Evolutionary conservation across 805 yeast genomes (phyloP), one percentile per base, ranked within the genome.

Genomic region (Zygosaccharomyces gambellarensis): DNA sequence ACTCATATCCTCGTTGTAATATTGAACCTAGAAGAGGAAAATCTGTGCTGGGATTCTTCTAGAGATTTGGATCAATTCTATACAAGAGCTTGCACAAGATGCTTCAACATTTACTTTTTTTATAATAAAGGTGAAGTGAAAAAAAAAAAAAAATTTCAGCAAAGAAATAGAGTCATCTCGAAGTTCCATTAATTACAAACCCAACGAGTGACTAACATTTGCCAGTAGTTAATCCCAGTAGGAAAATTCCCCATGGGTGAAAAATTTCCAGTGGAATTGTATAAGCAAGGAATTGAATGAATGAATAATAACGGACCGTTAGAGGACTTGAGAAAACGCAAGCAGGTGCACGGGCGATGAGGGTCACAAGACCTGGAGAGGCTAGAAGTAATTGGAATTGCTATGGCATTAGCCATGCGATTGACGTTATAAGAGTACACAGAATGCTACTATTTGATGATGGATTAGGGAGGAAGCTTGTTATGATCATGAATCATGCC

Each of bases 401-500:
- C 45, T 23, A 42, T 30, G 36, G 22, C 38, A 34, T 17, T 17
- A 21, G 21, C 11, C 10, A 34, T 34, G 38, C 28, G 28, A 21
- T 14, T 14, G 38, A 9, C 21, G 19, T 34, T 34, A 30, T 30
- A 30, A 29, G 38, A 42, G 25, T 29, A 42, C 43, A 42, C 36
- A 42, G 17, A 19, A 42, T 30, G 45, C 45, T 40, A 19, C 29
- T 22, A 19, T 14, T 19, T n/a, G 19, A 27, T 5, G 28, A 23
- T 29, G 11, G 8, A n/a, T 25, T 21, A 25, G 17, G 14, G 19
- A 8, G 14, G 28, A 25, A 22, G 7, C 22, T 11, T 8, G 42
- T 14, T 22, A 22, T 9, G 21, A 25, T 8, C 28, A 30, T 30
- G 32, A 34, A n/a, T 54, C 57, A 90, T 34, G 97, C 95, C 55